These are phyloP conservation scores for Schizosaccharomyces versatilis DNA, from an alignment of 1,139 yeast species.

Conservation along the genomic window DNA sequence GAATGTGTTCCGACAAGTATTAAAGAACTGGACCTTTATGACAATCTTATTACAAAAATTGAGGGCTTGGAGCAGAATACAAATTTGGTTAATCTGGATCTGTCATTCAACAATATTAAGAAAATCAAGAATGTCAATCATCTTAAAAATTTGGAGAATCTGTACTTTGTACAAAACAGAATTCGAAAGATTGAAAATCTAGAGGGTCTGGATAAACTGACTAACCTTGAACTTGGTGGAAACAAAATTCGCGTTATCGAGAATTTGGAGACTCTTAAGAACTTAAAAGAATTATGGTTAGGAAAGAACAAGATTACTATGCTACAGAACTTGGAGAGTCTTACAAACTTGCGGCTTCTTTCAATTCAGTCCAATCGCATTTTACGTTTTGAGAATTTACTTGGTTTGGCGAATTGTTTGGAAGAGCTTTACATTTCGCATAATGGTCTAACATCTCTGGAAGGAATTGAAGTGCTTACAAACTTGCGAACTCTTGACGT, in stretches of 20 bases:
- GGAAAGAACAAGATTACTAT: conserved; percentile 64
- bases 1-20: conserved; percentile 39
- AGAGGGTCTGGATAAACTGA: conserved; percentile 34
- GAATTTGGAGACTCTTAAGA: conserved; percentile 30
- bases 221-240: conserved; percentile 76
- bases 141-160: conserved; percentile 36
- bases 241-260: conserved; percentile 44
- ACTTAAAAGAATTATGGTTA: conserved; percentile 65
- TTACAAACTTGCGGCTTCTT: conserved; percentile 45
- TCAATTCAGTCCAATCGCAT: conserved; percentile 79
- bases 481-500: conserved; percentile 61
- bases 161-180: conserved; percentile 77
- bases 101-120: conserved; percentile 77
- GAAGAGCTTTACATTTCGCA: conserved; percentile 80
- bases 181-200: conserved; percentile 52
- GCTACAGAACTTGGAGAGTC: conserved; percentile 33
- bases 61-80: conserved; percentile 20
- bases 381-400: conserved; percentile 62
- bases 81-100: conserved; percentile 41
- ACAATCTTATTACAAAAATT: conserved; percentile 74
- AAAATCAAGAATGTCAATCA: conserved; percentile 61
- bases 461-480: conserved; percentile 49
- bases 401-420: conserved; percentile 34
- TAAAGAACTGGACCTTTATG: conserved; percentile 73
- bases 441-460: conserved; percentile 55